A percentile compares a stretch with the other conserved stretches of the same genome.
These are phyloP conservation scores for Aspergillus oerlinghausenensis DNA, from an alignment of 2,329 filamentous ascomycete species.

Conservation along the genomic window DNA sequence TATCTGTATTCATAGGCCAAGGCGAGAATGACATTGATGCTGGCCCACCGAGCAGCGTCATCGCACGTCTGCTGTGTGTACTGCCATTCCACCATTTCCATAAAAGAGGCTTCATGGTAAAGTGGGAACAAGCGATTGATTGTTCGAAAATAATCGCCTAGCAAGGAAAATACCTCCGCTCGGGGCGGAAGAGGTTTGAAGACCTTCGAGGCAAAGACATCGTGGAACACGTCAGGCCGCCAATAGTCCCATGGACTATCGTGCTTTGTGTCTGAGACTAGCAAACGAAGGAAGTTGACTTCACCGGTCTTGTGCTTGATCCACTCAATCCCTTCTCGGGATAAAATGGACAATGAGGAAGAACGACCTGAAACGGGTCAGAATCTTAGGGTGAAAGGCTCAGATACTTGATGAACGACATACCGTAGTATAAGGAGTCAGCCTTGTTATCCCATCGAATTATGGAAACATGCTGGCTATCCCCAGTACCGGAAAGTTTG, in stretches of 20 bases:
- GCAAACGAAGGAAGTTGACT: slow-evolving; percentile 79
- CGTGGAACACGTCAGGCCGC: slow-evolving; percentile 93
- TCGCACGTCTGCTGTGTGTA: slow-evolving; percentile 88
- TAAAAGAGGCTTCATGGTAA: slow-evolving; percentile 93
- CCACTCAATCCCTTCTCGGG: slow-evolving; percentile 92
- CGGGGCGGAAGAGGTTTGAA: slow-evolving; percentile 78
- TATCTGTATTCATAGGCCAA: slow-evolving; percentile 84
- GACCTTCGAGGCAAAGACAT: slow-evolving; percentile 77
- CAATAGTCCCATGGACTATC: slow-evolving; percentile 89
- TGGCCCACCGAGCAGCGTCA: slow-evolving; percentile 94
- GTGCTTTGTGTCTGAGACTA: slow-evolving; percentile 73
- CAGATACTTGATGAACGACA: neutral
- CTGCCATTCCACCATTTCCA: slow-evolving; percentile 89
- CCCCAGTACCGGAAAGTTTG: slow-evolving; percentile 36
- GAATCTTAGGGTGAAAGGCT: neutral
- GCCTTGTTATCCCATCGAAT: slow-evolving; percentile 83
- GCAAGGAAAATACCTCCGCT: slow-evolving; percentile 74
- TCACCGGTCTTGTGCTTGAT: slow-evolving; percentile 96
- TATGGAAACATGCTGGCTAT: slow-evolving; percentile 64
- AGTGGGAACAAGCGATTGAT: slow-evolving; percentile 97
- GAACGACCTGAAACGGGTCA: slow-evolving; percentile 63
- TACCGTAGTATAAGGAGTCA: slow-evolving; percentile 77
- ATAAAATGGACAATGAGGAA: slow-evolving; percentile 94
- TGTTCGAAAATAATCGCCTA: slow-evolving; percentile 91
- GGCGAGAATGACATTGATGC: slow-evolving; percentile 82